Evolutionary conservation across 306 rosid genomes (phyloP).

Genomic region (Begonia peltatifolia): DNA sequence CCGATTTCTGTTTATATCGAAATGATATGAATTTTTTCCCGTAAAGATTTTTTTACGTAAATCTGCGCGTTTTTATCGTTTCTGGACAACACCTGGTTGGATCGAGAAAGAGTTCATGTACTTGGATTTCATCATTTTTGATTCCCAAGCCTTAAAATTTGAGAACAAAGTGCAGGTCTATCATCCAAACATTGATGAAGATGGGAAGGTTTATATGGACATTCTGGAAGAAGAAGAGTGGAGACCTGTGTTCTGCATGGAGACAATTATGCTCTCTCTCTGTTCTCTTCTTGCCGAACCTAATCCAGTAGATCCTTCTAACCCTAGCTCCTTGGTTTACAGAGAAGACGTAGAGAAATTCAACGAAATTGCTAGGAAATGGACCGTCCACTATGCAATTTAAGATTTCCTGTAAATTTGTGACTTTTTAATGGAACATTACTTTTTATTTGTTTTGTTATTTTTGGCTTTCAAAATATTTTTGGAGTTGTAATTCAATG

Average conservation of each 20-base stretch:
- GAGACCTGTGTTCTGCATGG: conserved; percentile 20
- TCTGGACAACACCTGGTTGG: no score
- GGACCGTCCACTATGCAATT: conserved; percentile 19
- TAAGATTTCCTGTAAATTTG: background rate
- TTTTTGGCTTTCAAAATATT: no score
- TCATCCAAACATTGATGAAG: conserved; percentile 26
- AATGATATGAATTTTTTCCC: no score
- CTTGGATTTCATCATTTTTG: background rate
- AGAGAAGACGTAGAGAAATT: background rate
- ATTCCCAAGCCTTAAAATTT: background rate
- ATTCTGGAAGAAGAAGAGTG: conserved; percentile 26
- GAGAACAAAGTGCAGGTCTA: conserved; percentile 13
- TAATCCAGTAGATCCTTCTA: conserved; percentile 5
- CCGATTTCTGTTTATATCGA: no score
- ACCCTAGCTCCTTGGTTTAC: conserved; percentile 8
- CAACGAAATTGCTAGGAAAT: conserved; percentile 14
- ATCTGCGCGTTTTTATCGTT: no score
- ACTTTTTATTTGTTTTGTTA: no score
- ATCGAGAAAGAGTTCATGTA: no score
- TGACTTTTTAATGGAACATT: no score
- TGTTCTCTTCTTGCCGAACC: conserved; percentile 24
- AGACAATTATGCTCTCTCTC: conserved; percentile 20
- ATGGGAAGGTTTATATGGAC: conserved; percentile 22
- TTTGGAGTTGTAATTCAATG: no score
- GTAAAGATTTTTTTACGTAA: no score